Evolutionary conservation across 768 basidiomycete genomes (phyloP), one percentile per base, ranked within the genome.

Genomic region (Mycena vitilis): DNA sequence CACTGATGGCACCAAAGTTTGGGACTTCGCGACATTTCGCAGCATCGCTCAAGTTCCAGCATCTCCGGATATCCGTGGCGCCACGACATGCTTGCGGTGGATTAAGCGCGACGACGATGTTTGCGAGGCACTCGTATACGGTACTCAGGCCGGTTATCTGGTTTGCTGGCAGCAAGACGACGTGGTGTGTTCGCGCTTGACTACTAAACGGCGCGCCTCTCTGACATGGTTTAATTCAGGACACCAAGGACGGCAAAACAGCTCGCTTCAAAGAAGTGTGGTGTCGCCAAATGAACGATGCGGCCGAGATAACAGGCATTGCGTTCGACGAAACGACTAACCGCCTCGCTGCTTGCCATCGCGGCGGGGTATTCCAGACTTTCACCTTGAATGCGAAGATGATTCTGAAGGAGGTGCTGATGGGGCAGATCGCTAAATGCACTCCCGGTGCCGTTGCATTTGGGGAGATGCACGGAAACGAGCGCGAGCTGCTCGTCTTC

Each of bases 391-490:
- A 63, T 52, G 40, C 58, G 18, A 61, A 38, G 20, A 71, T 73
- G 71, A n/a, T 55, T 11, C 63, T 70, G 22, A 22, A 37, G 18
- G 44, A 66, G 40, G 61, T 74, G 47, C 74, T 71, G 55, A 56
- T 73, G 42, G 40, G 69, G 30, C 57, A 48, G 58, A 57, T 74
- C 25, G 36, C 52, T 40, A 48, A 71, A 20, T 22, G 58, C 34
- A 57, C 67, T 9, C 74, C 73, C 23, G 65, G 68, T 60, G 71
- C 73, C 0, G 64, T 75, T n/a, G 70, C 60, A 15, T 75, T 75
- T 38, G 68, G 66, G 16, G 52, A 65, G 45, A 65, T 72, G 54
- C 13, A 42, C 8, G 67, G 60, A 4, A 65, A 74, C 48, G 53
- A 65, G 20, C 49, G 65, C 42, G 68, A 68, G 11, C 13, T 75